Evolutionary conservation across 257 asterid species (phyloP).

Genomic region (Jacaranda mimosifolia): DNA sequence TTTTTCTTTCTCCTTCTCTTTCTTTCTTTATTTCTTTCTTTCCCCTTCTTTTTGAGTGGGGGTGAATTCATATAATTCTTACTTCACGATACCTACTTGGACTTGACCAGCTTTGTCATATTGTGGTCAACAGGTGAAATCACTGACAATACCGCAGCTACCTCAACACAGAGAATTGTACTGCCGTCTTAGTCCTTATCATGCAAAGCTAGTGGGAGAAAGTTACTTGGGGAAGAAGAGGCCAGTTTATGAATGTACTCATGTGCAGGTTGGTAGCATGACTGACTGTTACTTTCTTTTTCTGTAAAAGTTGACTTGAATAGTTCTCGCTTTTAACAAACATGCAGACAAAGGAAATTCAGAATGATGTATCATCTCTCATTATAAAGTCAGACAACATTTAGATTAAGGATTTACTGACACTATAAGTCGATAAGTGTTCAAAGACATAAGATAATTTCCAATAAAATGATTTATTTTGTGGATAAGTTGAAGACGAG

Average conservation of each 20-base stretch:
- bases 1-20: neutral
- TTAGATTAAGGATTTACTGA: no score
- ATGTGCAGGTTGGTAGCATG: constrained; percentile 63
- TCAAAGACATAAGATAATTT: no score
- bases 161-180: constrained; percentile 84
- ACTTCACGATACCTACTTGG: neutral
- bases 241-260: constrained; percentile 88
- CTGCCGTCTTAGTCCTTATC: constrained; percentile 73
- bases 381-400: no score
- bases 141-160: constrained; percentile 82
- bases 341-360: neutral
- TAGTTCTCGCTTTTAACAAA: neutral
- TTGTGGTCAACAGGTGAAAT: constrained; percentile 69
- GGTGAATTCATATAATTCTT: no score
- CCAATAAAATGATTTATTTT: no score
- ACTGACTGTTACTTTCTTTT: neutral
- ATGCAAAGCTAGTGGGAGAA: constrained; percentile 93
- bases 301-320: neutral
- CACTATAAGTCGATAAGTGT: no score
- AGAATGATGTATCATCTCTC: no score
- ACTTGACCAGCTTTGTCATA: constrained; percentile 5
- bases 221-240: constrained; percentile 90
- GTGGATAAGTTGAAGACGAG: no score
- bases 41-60: no score
- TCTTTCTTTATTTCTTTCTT: no score